Evolutionary conservation across 352 stramenopile genomes (phyloP), one percentile per base, ranked within the genome.

Genomic region (Globisporangium paddicum): DNA sequence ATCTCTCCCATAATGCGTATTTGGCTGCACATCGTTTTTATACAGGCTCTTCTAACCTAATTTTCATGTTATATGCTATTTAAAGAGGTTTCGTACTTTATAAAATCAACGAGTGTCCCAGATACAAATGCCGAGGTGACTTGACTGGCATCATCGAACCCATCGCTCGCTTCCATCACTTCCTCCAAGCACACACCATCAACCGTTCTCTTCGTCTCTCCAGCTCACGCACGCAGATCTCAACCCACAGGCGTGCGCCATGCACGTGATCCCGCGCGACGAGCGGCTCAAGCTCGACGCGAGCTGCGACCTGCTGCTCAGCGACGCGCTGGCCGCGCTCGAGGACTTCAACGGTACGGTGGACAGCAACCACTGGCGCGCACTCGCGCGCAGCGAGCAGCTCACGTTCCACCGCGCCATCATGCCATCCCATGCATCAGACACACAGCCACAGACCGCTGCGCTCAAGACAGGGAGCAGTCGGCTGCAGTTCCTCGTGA

Each of bases 291-390:
- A 56, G 37, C 76, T 53, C 25, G 75, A 87, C 44, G 64, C 69
- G 42, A 64, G 68, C 26, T 83, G 74, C 42, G 73, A 87, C 47
- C 60, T 59, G 40, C 47, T 79, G 18, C 65, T 87, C 45, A 70
- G 73, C 51, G 78, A 88, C 41, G 68, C 73, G 25, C 60, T 86
- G 40, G 73, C 64, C 13, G 71, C 65, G 16, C 68, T 85, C 51
- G 62, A 67, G 16, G 55, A 45, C 10, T 82, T 75, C 68, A 73
- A 87, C 59, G 72, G 63, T 37, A 54, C 54, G 0, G 40, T 79
- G 35, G 66, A 74, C 30, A 53, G 55, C 16, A 23, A n/a, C 0
- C 54, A 78, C 26, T 88, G 71, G 73, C 55, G 62, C 18, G 52
- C 68, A 28, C 42, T 86, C 34, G 67, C 58, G 5, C 62, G 61